Conservation (phyloP, 2,329 filamentous ascomycete genomes). For the Fusarium nurragi region DNA sequence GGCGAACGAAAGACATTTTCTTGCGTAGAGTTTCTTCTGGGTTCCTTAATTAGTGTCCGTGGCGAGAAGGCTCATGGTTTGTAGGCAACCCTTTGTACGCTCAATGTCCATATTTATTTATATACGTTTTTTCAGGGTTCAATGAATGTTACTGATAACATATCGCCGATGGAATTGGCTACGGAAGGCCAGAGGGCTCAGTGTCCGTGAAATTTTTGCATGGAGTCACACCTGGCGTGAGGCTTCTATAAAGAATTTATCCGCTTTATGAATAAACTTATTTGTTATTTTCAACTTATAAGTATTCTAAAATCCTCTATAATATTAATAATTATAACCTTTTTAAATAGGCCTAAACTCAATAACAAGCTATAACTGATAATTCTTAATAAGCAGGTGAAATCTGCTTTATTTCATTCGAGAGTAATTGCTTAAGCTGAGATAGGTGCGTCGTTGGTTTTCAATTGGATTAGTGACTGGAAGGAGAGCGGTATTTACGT, state of each 20-base stretch:
- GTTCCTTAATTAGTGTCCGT: constrained; percentile 18
- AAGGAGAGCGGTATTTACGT: constrained; percentile 30
- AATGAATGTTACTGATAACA: constrained; percentile 10
- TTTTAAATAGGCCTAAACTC: no score
- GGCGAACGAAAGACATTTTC: constrained; percentile 36
- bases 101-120: constrained; percentile 17
- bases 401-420: constrained; percentile 9
- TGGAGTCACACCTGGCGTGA: no score
- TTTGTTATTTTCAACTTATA: no score
- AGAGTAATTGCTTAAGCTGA: constrained; percentile 5
- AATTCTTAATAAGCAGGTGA: constrained; percentile 6
- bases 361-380: constrained; percentile 17
- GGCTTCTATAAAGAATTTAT: no score
- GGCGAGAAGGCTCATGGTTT: constrained; percentile 4
- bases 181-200: no score
- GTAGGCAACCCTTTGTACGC: not conserved
- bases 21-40: constrained; percentile 25
- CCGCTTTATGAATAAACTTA: no score
- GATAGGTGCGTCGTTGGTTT: constrained; percentile 14
- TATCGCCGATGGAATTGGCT: not conserved
- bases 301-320: no score
- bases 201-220: no score
- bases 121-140: constrained; percentile 12
- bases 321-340: no score
- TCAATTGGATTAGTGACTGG: constrained; percentile 24